These are phyloP conservation scores for Solanum chacoense DNA, from an alignment of 305 asterid genomes.

Conservation along the genomic window DNA sequence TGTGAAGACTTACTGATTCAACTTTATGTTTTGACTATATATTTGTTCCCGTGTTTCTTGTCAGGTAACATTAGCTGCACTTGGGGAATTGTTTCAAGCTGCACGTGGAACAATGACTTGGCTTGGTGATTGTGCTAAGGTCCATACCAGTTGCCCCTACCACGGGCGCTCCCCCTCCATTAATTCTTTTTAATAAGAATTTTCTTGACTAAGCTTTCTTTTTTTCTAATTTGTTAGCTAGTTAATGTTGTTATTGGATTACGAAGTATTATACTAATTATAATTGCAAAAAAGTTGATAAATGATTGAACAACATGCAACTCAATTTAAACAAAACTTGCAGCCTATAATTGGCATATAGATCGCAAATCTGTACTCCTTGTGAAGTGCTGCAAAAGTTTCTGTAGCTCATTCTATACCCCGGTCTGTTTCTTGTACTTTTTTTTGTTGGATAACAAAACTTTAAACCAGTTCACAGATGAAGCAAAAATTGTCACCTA, in stretches of 20 bases:
- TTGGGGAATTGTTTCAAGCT: constrained; percentile 83
- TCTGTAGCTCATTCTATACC: background rate
- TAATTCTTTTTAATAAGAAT: background rate
- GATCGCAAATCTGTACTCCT: background rate
- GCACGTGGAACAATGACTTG: constrained; percentile 92
- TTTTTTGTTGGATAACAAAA: background rate
- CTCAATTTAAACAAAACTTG: background rate
- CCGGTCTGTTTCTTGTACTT: background rate
- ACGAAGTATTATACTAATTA: background rate
- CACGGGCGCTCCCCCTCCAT: background rate
- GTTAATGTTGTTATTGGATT: background rate
- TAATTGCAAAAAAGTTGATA: background rate
- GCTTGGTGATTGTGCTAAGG: constrained; percentile 99
- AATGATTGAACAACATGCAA: background rate
- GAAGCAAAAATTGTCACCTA: background rate
- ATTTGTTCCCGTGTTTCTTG: background rate
- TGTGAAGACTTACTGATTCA: background rate
- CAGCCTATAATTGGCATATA: background rate
- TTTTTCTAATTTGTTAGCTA: background rate
- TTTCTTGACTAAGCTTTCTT: background rate
- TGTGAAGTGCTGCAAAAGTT: background rate
- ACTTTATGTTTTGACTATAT: background rate
- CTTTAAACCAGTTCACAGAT: background rate
- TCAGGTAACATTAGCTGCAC: constrained; percentile 83
- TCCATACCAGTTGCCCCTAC: constrained; percentile 4